Evolutionary conservation across 768 basidiomycete species (phyloP), one percentile per base, ranked within the genome.

Genomic region (Rhodosporidiobolus odoratus): DNA sequence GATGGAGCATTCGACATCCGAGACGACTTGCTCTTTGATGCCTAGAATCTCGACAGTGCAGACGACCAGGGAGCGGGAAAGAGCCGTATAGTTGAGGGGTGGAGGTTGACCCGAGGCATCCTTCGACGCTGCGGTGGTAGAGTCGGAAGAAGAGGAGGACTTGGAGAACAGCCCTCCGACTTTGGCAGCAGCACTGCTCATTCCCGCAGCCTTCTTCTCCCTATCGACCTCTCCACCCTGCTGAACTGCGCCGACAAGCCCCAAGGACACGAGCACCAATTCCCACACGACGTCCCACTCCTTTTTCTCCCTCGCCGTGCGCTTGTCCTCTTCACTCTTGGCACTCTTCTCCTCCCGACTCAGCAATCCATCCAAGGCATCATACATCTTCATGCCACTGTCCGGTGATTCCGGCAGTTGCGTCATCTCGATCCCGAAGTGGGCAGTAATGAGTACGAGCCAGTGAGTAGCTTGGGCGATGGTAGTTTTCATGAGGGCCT

Each of bases 281-380:
- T 74, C 73, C 58, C 54, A 68, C 8, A 61, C 59, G 30, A 65
- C 25, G 25, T 74, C 69, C 35, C 65, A 74, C 35, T 61, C 60
- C 16, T 19, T 16, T 35, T 62, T 21, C 7, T 63, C 47, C 41
- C 59, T 58, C 45, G 23, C 41, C 37, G 21, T 65, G 40, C 37
- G 37, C 35, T 16, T 16, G 23, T 65, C 60, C 30, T 30, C 37
- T 12, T 53, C 66, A 13, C n/a, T 40, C 35, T 35, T 23, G 2
- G 34, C 43, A 35, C 38, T 23, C 7, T 17, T 15, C 21, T 32
- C 59, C 27, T 25, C 23, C 35, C 16, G 38, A 38, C 15, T 34
- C 35, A 5, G 15, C 57, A 5, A n/a, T 17, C 48, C 19, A 12
- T 66, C 65, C 17, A 62, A 48, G 23, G 47, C 65, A 4, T 66